Conservation (phyloP, 257 asterid genomes). For the Fraxinus quadrangulata region DNA sequence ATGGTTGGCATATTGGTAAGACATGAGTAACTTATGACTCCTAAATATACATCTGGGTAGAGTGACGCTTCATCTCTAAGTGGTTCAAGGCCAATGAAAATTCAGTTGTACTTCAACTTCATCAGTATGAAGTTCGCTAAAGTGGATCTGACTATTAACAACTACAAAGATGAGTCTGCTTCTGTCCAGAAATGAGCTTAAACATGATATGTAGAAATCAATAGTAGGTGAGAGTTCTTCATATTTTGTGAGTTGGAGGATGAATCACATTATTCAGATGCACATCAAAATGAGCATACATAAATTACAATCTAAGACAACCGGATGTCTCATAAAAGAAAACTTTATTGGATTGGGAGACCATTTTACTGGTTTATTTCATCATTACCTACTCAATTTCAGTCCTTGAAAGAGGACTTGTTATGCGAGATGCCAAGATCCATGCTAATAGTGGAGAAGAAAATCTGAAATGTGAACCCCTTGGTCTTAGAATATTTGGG, state of each 20-base stretch:
- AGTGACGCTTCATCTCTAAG: neutral
- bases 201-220: neutral
- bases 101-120: neutral
- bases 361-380: neutral
- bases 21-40: neutral
- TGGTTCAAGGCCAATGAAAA: neutral
- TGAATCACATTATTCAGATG: neutral
- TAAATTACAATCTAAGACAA: neutral
- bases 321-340: neutral
- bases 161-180: neutral
- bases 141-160: neutral
- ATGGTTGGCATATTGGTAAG: too few relatives aligned
- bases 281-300: neutral
- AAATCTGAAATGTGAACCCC: neutral
- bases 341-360: neutral
- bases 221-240: neutral
- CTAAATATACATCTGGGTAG: neutral
- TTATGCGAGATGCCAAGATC: neutral
- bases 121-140: neutral
- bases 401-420: neutral
- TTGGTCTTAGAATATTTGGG: neutral
- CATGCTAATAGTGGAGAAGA: neutral
- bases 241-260: neutral
- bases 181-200: neutral
- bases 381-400: neutral